Percentiles rank a stretch among this genome's conserved stretches.
phyloP scores from a whole-genome alignment of 805 yeast species.

The Metschnikowia dekortorum region DNA sequence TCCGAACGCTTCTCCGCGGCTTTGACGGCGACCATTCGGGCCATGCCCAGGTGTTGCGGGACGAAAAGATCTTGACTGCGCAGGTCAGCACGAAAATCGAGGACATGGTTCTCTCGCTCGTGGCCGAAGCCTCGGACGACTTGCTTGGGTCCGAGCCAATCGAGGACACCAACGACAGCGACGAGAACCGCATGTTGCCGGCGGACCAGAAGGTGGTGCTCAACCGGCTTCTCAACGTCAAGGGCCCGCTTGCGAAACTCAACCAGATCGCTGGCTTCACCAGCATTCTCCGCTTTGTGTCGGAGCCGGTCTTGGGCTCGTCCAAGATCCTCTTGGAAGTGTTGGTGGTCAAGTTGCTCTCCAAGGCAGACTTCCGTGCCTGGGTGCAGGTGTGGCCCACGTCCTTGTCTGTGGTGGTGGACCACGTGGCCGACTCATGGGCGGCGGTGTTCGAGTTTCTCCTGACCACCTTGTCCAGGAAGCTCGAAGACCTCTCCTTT shows the following conservation, averaged over 20 bases:
- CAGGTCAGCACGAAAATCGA: slow-evolving; percentile 23
- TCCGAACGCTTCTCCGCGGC: slow-evolving; percentile 9
- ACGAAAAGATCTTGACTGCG: slow-evolving; percentile 17
- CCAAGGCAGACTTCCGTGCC: slow-evolving; percentile 18
- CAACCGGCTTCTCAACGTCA: slow-evolving; percentile 12
- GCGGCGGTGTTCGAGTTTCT: slow-evolving; percentile 23
- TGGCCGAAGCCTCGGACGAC: slow-evolving; percentile 9
- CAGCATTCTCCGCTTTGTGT: slow-evolving; percentile 21
- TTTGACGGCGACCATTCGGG: slow-evolving; percentile 6
- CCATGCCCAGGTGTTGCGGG: neutral
- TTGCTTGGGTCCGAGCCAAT: slow-evolving; percentile 6
- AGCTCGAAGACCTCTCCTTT: slow-evolving; percentile 29
- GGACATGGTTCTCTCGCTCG: slow-evolving; percentile 18
- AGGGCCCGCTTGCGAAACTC: slow-evolving; percentile 21
- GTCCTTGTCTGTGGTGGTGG: slow-evolving; percentile 14
- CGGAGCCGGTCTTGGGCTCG: slow-evolving; percentile 13
- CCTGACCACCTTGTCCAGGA: slow-evolving; percentile 29
- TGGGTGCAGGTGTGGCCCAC: slow-evolving; percentile 21
- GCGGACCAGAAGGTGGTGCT: slow-evolving; percentile 17
- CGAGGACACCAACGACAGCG: slow-evolving; percentile 10
- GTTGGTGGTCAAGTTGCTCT: slow-evolving; percentile 18
- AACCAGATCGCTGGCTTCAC: slow-evolving; percentile 23
- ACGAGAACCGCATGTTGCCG: slow-evolving; percentile 11
- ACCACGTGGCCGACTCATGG: slow-evolving; percentile 15
- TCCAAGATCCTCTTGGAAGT: slow-evolving; percentile 15